Evolutionary conservation across 805 yeast genomes (phyloP), one percentile per base, ranked within the genome.

Genomic region (Metschnikowia chrysomelidarum): DNA sequence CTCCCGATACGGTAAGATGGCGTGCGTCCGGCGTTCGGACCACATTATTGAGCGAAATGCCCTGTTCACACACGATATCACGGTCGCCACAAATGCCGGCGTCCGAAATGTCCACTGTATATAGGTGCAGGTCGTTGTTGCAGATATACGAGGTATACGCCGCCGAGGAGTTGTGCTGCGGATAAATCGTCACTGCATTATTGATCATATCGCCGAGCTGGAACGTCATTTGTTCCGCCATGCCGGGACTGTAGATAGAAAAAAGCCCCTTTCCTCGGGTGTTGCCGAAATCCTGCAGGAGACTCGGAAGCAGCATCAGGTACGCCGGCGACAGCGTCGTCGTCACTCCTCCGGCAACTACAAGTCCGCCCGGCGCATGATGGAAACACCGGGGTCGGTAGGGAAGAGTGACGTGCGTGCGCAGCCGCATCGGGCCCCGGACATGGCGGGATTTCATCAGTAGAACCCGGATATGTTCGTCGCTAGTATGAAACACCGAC

Each of bases 171-270:
- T 41, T 38, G n/a, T 34, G 37, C 24, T 40, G 36, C 17, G 41
- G 45, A 51, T 73, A 63, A 18, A 82, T 51, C 0, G 79, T 61
- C 19, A 87, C 94, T 31, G 86, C 77, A 58, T 88, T 88, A 57
- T 87, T 88, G 49, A 89, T 87, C 61, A 80, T 77, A 21, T 83
- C 83, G 0, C 97, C 96, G 34, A 87, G 61, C 34, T 75, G 75
- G 18, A 76, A 68, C 2, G 81, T 74, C 28, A 67, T 59, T 5
- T 70, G 61, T 5, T 59, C 53, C n/a, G 68, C 67, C 8, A 76
- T 69, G 4, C 67, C 66, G 16, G 75, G 72, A 40, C 75, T 73
- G 53, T 72, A 69, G 30, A 82, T 60, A 2, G 83, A 73, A 40
- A 81, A 75, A 25, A 79, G 67, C 0, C 96, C 96, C 46, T 78